A percentile compares a stretch with the other conserved stretches of the same genome.
Evolutionary conservation across 208 protist genomes (phyloP).

Genomic region (Phytomonas francai): DNA sequence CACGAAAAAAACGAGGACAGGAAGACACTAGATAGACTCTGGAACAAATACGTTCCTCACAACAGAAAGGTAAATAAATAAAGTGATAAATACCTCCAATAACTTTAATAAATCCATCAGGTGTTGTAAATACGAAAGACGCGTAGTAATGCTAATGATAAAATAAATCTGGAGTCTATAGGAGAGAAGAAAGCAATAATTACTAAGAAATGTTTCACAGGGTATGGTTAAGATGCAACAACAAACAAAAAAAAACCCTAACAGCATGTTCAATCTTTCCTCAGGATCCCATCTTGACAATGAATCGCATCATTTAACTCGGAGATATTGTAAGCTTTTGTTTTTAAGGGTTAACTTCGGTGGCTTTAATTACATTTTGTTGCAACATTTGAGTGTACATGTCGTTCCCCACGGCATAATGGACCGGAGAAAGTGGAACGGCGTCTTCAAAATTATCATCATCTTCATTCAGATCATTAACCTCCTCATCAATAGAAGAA

Average conservation of each 20-base stretch:
- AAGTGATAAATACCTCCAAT: not conserved
- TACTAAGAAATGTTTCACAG: not conserved
- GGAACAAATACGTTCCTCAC: not conserved
- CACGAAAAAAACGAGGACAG: not conserved
- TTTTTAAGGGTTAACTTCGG: not conserved
- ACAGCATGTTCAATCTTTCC: not conserved
- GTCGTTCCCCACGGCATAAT: constrained; percentile 52
- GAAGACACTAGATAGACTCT: not conserved
- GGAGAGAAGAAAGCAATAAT: not conserved
- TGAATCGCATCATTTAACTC: not conserved
- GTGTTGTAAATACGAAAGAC: not conserved
- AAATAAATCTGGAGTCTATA: not conserved
- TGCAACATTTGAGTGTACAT: constrained; percentile 25
- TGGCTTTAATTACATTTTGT: not conserved
- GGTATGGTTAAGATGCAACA: not conserved
- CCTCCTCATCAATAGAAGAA: constrained; percentile 4
- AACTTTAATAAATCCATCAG: not conserved
- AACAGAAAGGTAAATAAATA: not conserved
- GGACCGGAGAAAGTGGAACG: constrained; percentile 55
- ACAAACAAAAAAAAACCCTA: not conserved
- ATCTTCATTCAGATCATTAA: constrained; percentile 30
- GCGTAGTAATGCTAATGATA: not conserved
- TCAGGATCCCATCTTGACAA: not conserved
- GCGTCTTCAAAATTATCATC: constrained; percentile 82
- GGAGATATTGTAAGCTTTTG: not conserved